These are phyloP conservation scores for Microthlaspi erraticum DNA, from an alignment of 345 rosid species.

Conservation along the genomic window DNA sequence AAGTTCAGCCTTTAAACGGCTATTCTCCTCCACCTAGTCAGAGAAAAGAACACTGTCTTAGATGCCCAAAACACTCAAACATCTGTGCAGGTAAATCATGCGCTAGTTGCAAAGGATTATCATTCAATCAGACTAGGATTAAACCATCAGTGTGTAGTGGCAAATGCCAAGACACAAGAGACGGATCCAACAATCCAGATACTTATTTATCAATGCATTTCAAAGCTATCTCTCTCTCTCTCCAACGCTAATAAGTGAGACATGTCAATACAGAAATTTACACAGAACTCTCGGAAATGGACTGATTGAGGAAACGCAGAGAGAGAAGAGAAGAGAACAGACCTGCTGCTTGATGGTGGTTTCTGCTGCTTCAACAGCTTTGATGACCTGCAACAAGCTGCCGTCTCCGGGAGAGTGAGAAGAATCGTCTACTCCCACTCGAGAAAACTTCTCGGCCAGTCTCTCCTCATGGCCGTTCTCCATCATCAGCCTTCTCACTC, in stretches of 20 bases:
- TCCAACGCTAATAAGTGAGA: conserved; percentile 2
- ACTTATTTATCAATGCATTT: neutral
- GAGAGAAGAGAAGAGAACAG: neutral
- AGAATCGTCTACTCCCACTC: conserved; percentile 49
- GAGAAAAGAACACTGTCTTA: conserved; percentile 21
- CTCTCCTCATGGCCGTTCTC: conserved; percentile 72
- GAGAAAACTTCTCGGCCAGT: conserved; percentile 58
- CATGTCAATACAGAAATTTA: conserved; percentile 9
- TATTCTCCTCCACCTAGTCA: conserved; percentile 82
- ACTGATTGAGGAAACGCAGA: conserved; percentile 1
- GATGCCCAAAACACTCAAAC: conserved; percentile 1
- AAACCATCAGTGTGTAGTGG: conserved; percentile 5
- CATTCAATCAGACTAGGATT: conserved; percentile 9
- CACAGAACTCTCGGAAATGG: neutral
- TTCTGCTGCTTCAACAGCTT: conserved; percentile 93
- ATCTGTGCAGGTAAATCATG: neutral
- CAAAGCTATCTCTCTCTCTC: conserved; percentile 5
- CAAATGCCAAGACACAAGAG: conserved; percentile 16
- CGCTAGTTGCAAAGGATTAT: conserved; percentile 2
- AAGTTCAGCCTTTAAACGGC: conserved; percentile 69
- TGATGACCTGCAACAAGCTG: conserved; percentile 77
- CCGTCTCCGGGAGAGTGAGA: conserved; percentile 39
- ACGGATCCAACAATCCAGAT: conserved; percentile 7
- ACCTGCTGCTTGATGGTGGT: conserved; percentile 89
- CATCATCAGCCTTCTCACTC: conserved; percentile 48